A percentile compares a stretch with the other conserved stretches of the same genome.
These are phyloP conservation scores for Pseudogymnoascus sp. DNA, from an alignment of 2,329 filamentous ascomycete species.

Conservation along the genomic window DNA sequence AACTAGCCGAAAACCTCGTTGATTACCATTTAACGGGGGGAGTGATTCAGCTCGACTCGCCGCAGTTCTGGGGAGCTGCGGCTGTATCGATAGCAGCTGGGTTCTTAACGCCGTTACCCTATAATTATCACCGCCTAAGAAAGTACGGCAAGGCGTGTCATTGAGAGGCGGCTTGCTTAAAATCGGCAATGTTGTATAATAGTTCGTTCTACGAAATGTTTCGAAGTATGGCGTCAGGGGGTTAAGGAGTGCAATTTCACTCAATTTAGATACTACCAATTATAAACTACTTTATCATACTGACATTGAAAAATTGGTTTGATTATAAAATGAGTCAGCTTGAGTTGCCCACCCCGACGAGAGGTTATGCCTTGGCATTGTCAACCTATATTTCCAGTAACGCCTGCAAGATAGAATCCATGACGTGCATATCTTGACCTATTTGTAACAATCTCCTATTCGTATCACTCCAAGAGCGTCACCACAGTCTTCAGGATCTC, in stretches of 20 bases:
- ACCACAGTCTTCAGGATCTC: conserved; percentile 79
- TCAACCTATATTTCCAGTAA: conserved; percentile 1
- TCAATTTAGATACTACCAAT: too few relatives aligned
- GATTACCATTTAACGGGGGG: conserved; percentile 50
- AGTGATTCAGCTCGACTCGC: conserved; percentile 38
- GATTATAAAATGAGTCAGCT: background rate
- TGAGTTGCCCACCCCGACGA: background rate
- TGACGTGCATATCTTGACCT: background rate
- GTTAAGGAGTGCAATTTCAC: background rate
- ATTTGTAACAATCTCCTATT: conserved; percentile 1
- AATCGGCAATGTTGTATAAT: background rate
- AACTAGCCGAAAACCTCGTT: conserved; percentile 46
- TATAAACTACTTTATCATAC: too few relatives aligned
- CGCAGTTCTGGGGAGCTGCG: conserved; percentile 47
- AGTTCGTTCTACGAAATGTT: background rate
- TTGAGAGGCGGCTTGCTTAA: conserved; percentile 21
- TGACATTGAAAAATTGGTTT: background rate
- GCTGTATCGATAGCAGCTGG: conserved; percentile 37
- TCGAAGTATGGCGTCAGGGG: background rate
- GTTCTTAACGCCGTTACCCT: conserved; percentile 44
- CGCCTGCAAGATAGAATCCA: background rate
- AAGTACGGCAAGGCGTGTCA: conserved; percentile 44
- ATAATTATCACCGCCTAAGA: conserved; percentile 43
- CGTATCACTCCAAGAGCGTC: conserved; percentile 29
- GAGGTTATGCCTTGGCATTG: background rate